Conservation (phyloP, 441 rosid genomes). For the Theobroma grandiflorum region DNA sequence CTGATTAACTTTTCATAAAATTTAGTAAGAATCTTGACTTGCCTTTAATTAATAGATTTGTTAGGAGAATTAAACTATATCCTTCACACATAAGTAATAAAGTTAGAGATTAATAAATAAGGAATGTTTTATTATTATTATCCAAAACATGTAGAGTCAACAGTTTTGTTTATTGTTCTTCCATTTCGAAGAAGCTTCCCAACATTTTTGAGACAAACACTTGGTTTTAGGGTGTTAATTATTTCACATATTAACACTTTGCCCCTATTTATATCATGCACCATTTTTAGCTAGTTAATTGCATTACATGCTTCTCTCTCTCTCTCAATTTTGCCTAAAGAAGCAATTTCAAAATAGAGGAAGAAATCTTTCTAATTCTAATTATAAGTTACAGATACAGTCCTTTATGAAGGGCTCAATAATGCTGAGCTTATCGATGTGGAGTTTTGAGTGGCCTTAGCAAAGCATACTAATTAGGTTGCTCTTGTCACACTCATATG, state of each 20-base stretch:
- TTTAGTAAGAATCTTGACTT: too few relatives aligned
- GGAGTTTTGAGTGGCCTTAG: neutral
- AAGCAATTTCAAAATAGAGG: neutral
- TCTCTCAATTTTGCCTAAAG: neutral
- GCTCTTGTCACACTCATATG: neutral
- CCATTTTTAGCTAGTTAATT: neutral
- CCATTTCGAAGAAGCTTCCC: neutral
- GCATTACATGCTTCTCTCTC: neutral
- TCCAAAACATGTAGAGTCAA: too few relatives aligned
- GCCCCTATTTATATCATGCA: neutral
- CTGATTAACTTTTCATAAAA: too few relatives aligned
- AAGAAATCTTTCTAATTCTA: neutral
- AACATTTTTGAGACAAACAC: neutral
- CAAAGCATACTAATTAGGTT: neutral
- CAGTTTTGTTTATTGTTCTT: neutral
- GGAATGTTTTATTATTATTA: too few relatives aligned
- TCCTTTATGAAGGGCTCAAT: neutral
- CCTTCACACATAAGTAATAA: too few relatives aligned
- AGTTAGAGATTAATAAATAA: too few relatives aligned
- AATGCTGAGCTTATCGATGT: neutral
- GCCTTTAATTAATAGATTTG: too few relatives aligned
- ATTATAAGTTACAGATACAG: neutral
- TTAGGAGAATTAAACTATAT: too few relatives aligned
- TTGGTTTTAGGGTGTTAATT: neutral
- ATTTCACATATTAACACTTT: neutral